These are phyloP conservation scores for Epichloe hybrida DNA, from an alignment of 2,329 filamentous ascomycete genomes.

Conservation along the genomic window DNA sequence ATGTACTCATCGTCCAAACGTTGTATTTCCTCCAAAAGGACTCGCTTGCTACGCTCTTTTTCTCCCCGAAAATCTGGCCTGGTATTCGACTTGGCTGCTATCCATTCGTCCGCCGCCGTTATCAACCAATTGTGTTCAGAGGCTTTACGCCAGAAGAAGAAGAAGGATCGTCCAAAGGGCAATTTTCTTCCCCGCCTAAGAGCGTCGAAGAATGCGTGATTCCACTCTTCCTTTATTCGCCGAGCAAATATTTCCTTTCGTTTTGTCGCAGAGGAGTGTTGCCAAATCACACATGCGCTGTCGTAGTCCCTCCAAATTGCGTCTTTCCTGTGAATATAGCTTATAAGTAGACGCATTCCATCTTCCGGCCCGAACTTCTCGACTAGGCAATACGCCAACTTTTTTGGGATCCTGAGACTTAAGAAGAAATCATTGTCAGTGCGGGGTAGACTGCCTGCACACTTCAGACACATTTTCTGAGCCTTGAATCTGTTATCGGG, in stretches of 20 bases:
- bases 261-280: too few relatives aligned
- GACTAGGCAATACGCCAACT: not conserved
- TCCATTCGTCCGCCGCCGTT: fast-evolving
- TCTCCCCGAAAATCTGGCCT: not conserved
- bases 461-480: not conserved
- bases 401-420: not conserved
- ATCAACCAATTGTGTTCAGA: not conserved
- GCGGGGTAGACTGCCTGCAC: not conserved
- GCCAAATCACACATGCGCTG: not conserved
- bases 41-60: not conserved
- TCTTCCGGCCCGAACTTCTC: not conserved
- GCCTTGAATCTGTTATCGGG: too few relatives aligned
- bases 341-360: not conserved
- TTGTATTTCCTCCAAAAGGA: not conserved
- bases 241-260: not conserved
- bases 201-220: not conserved
- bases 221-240: not conserved
- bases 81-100: not conserved
- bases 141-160: too few relatives aligned
- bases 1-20: not conserved
- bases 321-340: not conserved
- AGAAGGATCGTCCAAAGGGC: too few relatives aligned
- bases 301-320: not conserved
- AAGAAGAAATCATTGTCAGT: not conserved
- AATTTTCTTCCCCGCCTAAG: too few relatives aligned